Base-by-base conservation (phyloP, 768 basidiomycete species). In the Calvatia gigantea region DNA sequence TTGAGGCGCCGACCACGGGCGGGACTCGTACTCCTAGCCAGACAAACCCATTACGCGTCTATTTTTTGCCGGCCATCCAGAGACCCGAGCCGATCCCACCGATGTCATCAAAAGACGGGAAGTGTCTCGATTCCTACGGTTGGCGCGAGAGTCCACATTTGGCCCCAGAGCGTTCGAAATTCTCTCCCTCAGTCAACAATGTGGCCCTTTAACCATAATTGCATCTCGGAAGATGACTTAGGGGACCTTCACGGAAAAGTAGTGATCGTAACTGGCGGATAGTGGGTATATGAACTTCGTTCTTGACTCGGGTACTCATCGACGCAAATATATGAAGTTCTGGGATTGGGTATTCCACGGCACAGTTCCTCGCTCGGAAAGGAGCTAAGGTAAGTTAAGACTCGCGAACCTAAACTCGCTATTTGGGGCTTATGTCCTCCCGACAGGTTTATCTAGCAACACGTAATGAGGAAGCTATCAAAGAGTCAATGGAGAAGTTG, bases 401-500 rank as follows among this genome's bases (percentile, higher is more conserved):
- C 47, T 21, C 4, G 42, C 11, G 42, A 9, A 6, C n/a, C 31
- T 33, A 32, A 19, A 4, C 11, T 11, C 6, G 9, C 7, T 21
- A n/a, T 21, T 29, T 45, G 45, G 2, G 6, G 11, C 29, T 19
- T 14, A 31, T 9, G 31, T 19, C 21, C 17, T n/a, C 43, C 14
- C 21, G 12, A 4, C 31, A 64, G 25, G 63, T 64, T 6, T 65
- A 62, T 37, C 12, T 62, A 12, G 61, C 63, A 14, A 62, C 59
- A 15, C 55, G 65, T 14, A 62, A 55, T 52, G 39, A 60, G 39
- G 25, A 31, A 27, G 61, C 58, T 19, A 62, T 54, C 3, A 54
- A 65, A 51, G 47, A 50, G 14, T 60, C 63, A 3, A 64, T 64
- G 31, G 28, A 58, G 27, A 62, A 61, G 23, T 56, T 65, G n/a